phyloP scores from a whole-genome alignment of 225 moss, liverwort and hornwort genomes.

The Bryoerythrophyllum caledonicum region DNA sequence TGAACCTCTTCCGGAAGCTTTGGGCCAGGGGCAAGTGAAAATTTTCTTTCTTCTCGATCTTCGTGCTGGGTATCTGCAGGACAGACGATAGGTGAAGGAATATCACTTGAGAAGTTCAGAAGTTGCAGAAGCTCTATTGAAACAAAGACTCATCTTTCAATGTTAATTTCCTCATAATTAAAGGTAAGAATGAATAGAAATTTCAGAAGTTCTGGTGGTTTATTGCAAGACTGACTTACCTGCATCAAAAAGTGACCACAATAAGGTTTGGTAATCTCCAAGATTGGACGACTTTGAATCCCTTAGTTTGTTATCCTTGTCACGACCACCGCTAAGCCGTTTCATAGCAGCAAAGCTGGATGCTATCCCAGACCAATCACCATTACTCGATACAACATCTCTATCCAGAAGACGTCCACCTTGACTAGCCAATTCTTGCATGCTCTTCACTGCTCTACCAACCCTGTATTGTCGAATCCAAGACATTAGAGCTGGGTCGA shows the following conservation, averaged over 20 bases:
- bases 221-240: slow-evolving; percentile 27
- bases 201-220: slow-evolving; percentile 9
- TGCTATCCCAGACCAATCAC: slow-evolving; percentile 77
- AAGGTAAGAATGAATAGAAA: neutral
- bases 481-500: neutral
- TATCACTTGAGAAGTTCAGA: neutral
- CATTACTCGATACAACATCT: slow-evolving; percentile 51
- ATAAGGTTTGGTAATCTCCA: slow-evolving; percentile 54
- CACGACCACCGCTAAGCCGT: slow-evolving; percentile 51
- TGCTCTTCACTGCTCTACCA: slow-evolving; percentile 53
- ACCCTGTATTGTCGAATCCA: slow-evolving; percentile 35
- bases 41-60: slow-evolving; percentile 40
- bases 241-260: slow-evolving; percentile 72
- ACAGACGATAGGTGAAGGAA: neutral
- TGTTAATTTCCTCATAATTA: neutral
- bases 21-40: slow-evolving; percentile 38
- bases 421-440: slow-evolving; percentile 52
- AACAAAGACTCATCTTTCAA: neutral
- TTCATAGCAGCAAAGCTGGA: slow-evolving; percentile 75
- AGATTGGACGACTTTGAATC: slow-evolving; percentile 23
- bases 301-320: slow-evolving; percentile 61
- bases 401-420: slow-evolving; percentile 44
- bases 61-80: slow-evolving; percentile 47
- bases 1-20: slow-evolving; percentile 73
- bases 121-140: neutral